Conservation (phyloP, 352 stramenopile species). For the Globisporangium spiculum region DNA sequence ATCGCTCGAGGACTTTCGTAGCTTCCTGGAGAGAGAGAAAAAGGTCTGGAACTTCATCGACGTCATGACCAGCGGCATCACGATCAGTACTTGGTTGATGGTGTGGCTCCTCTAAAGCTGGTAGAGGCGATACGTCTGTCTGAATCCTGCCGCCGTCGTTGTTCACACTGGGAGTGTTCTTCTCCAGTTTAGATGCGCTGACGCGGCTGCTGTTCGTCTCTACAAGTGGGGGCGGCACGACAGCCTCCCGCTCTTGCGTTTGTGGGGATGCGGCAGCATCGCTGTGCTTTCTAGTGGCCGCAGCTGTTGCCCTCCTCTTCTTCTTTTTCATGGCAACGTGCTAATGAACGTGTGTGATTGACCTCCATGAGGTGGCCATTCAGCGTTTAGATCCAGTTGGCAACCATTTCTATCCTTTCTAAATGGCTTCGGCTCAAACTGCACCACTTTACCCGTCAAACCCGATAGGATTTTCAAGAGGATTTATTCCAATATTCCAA, state of each 20-base stretch:
- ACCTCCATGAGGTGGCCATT: background rate
- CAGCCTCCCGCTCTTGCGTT: background rate
- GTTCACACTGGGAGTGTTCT: background rate
- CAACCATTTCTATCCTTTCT: background rate
- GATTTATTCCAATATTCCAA: background rate
- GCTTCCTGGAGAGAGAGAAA: conserved; percentile 6
- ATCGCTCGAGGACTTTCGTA: conserved; percentile 18
- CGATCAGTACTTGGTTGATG: background rate
- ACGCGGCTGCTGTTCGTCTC: background rate
- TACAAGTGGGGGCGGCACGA: background rate
- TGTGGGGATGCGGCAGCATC: background rate
- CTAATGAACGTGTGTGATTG: background rate
- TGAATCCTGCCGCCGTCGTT: background rate
- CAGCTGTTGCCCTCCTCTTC: conserved; percentile 11
- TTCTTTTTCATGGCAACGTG: conserved; percentile 13
- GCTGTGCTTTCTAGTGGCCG: background rate
- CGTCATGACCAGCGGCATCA: no score
- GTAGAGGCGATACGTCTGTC: background rate
- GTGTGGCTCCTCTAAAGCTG: background rate
- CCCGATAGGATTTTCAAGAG: background rate
- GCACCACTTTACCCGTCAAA: background rate
- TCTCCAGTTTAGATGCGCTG: background rate
- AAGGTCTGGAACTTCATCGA: background rate
- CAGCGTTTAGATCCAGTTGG: background rate
- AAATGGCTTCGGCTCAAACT: background rate